Evolutionary conservation across 2,329 filamentous ascomycete species (phyloP), one percentile per base, ranked within the genome.

Genomic region (Aspergillus carbonarius): DNA sequence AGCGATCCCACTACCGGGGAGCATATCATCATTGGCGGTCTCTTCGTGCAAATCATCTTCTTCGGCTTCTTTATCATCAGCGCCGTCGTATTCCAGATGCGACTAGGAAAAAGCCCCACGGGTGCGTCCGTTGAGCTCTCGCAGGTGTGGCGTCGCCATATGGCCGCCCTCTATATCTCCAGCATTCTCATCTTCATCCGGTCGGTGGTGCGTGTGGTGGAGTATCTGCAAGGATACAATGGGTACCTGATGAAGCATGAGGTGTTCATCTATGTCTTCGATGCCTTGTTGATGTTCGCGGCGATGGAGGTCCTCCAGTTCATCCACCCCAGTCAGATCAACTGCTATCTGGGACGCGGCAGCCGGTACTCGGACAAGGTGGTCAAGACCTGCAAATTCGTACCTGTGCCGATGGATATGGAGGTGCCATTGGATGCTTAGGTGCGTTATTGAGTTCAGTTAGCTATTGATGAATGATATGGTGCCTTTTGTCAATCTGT

Each of bases 61-160:
- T 72, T 72, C 49, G 64, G 67, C 8, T 66, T 71, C 27, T 72
- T 73, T 58, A 54, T 68, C 0, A 64, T 70, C 53, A 66, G 56
- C 2, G 63, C 69, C 0, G 20, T 66, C 0, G 37, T 70, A 1
- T 71, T 72, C 54, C 66, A 71, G 39, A 15, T 37, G 1, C 70
- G 70, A n/a, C 58, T 72, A 76, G 46, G 50, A 1, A 67, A 63
- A 6, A 42, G 61, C 4, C 75, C 76, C 0, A 75, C 72, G 32
- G 49, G 59, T 34, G 59, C 58, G 0, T 68, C 71, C 3, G 23
- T 49, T 0, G 60, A 63, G 4, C 35, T 74, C 25, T 49, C 51
- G 4, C 18, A 18, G 1, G 42, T 69, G 17, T 80, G 78, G 78
- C 70, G 67, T 27, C 63, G 57, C 9, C 68, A 79, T 27, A 68